phyloP scores from a whole-genome alignment of 2,329 filamentous ascomycete genomes.

The Aspergillus sp. region DNA sequence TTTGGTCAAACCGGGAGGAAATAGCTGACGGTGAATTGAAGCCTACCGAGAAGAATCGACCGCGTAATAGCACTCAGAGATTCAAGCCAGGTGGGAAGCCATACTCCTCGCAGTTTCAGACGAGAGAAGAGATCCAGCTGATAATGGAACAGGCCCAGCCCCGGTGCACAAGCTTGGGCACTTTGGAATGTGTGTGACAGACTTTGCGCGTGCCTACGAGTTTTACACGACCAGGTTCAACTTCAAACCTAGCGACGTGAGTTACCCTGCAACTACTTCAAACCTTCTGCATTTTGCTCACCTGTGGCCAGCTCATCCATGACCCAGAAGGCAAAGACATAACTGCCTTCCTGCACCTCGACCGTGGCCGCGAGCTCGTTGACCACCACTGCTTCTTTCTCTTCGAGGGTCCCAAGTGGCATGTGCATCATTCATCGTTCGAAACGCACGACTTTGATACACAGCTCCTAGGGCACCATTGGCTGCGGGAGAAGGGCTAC shows the following conservation, averaged over 20 bases:
- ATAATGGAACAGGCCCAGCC: constrained; percentile 27
- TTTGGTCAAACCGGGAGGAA: too few species aligned
- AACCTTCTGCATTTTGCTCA: not conserved
- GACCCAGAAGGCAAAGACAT: constrained; percentile 27
- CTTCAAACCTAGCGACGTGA: constrained; percentile 30
- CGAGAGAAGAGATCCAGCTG: constrained; percentile 24
- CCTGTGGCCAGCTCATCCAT: not conserved
- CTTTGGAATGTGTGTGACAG: constrained; percentile 27
- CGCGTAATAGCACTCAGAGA: constrained; percentile 8
- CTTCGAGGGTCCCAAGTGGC: constrained; percentile 28
- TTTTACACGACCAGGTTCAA: constrained; percentile 35
- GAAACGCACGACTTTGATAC: constrained; percentile 56
- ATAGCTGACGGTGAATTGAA: too few species aligned
- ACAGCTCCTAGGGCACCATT: constrained; percentile 54
- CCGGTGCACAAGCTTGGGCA: constrained; percentile 26
- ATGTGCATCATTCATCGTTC: constrained; percentile 53
- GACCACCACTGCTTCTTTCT: constrained; percentile 59
- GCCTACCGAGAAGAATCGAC: not conserved
- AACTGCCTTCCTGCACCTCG: constrained; percentile 52
- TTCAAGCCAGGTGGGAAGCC: constrained; percentile 25
- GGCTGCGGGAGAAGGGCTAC: constrained; percentile 48
- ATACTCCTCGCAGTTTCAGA: too few species aligned
- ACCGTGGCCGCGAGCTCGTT: constrained; percentile 46
- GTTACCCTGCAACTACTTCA: constrained; percentile 17
- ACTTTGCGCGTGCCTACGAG: constrained; percentile 25